phyloP scores from a whole-genome alignment of 148 eudicot species.

The Vaccinium vitisidaea region DNA sequence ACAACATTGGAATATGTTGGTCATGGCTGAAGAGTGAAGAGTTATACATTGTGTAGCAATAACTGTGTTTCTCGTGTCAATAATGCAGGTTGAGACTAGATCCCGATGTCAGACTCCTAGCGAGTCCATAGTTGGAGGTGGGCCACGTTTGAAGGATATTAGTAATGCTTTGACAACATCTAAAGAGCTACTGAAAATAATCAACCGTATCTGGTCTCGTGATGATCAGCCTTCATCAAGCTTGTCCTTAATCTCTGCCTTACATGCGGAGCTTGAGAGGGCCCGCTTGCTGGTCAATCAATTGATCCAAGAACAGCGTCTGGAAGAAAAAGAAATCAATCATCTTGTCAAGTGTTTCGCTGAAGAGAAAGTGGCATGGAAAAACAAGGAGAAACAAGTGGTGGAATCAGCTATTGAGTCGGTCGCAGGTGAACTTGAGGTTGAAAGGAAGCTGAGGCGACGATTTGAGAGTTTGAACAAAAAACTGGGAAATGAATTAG shows the following conservation, averaged over 20 bases:
- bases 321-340: conserved; percentile 60
- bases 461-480: conserved; percentile 79
- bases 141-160: conserved; percentile 69
- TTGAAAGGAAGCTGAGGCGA: conserved; percentile 71
- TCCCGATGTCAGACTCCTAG: conserved; percentile 66
- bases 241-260: conserved; percentile 78
- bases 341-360: conserved; percentile 64
- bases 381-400: conserved; percentile 52
- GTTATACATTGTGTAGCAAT: neutral
- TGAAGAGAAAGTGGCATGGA: conserved; percentile 87
- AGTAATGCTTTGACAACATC: conserved; percentile 85
- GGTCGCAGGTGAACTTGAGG: conserved; percentile 67
- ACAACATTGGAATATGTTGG: neutral
- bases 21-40: neutral
- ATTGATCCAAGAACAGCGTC: conserved; percentile 61
- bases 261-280: conserved; percentile 89
- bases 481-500: conserved; percentile 75
- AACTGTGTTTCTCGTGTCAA: neutral
- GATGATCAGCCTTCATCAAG: conserved; percentile 75
- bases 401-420: conserved; percentile 71
- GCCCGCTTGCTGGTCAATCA: conserved; percentile 83
- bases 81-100: conserved; percentile 67
- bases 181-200: conserved; percentile 82
- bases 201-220: conserved; percentile 68
- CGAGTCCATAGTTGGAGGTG: conserved; percentile 38